These are phyloP conservation scores for Taphrina pruni DNA, from an alignment of 1,139 yeast species.

Conservation along the genomic window DNA sequence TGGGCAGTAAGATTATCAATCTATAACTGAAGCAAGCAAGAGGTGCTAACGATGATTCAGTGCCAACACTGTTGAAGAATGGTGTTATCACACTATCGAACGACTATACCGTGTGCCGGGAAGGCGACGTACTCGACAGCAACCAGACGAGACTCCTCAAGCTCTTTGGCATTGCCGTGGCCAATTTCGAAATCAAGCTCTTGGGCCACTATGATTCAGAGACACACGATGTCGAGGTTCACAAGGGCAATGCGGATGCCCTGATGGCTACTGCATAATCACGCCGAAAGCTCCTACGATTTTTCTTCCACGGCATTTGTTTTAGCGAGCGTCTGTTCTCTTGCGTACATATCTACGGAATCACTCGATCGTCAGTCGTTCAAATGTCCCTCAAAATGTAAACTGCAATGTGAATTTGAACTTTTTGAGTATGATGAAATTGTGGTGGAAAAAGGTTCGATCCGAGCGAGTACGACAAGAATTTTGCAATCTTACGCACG, in stretches of 20 bases:
- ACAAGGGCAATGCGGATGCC: slow-evolving; percentile 29
- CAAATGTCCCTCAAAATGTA: too few relatives aligned
- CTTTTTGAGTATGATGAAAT: slow-evolving; percentile 12
- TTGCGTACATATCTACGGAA: neutral
- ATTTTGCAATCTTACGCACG: neutral
- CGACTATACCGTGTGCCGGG: slow-evolving; percentile 78
- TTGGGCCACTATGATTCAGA: slow-evolving; percentile 54
- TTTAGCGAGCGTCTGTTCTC: slow-evolving; percentile 24
- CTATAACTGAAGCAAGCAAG: neutral
- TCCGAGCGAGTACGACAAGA: slow-evolving; percentile 11
- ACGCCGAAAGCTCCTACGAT: neutral
- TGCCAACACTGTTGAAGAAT: slow-evolving; percentile 86
- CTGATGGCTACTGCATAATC: slow-evolving; percentile 8
- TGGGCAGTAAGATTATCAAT: slow-evolving; percentile 57
- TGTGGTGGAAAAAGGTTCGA: neutral
- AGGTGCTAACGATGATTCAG: slow-evolving; percentile 19
- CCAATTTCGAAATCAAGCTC: slow-evolving; percentile 82
- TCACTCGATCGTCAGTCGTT: neutral
- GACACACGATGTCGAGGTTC: slow-evolving; percentile 25
- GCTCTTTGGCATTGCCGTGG: slow-evolving; percentile 92
- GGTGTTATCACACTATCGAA: slow-evolving; percentile 82
- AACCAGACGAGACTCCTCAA: slow-evolving; percentile 90
- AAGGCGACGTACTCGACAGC: slow-evolving; percentile 83
- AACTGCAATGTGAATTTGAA: too few relatives aligned
- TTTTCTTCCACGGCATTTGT: neutral